Percentiles rank a stretch among this genome's conserved stretches.
Conservation (phyloP, 108 stramenopile genomes). For the Conticribra weissflogii region DNA sequence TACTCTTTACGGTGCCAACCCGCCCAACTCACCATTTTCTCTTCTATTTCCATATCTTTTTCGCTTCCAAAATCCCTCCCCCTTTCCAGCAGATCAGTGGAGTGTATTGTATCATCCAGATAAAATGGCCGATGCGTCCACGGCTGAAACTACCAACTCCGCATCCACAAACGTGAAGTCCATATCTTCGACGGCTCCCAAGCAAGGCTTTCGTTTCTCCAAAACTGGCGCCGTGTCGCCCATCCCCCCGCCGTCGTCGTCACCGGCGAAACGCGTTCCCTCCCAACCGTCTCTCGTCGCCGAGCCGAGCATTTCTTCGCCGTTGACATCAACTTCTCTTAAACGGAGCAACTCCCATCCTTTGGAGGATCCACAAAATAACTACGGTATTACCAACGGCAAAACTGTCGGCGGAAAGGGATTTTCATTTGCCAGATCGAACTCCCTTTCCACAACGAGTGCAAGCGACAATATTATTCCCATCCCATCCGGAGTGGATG, state of each 20-base stretch:
- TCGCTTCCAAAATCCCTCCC: no score
- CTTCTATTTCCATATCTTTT: no score
- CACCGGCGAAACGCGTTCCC: slow-evolving; percentile 11
- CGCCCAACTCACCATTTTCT: no score
- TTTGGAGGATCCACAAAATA: background rate
- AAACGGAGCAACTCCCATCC: background rate
- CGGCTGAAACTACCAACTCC: background rate
- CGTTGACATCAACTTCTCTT: background rate
- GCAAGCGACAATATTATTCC: background rate
- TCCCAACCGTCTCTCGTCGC: slow-evolving; percentile 25
- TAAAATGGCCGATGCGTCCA: background rate
- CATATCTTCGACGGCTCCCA: background rate
- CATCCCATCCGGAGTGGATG: slow-evolving; percentile 24
- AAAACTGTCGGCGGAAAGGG: background rate
- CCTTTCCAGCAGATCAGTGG: no score
- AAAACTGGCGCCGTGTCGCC: slow-evolving; percentile 28
- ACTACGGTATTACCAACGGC: background rate
- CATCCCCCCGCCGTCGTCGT: slow-evolving; percentile 17
- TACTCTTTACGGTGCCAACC: no score
- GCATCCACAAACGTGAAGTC: background rate
- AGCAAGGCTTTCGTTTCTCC: slow-evolving; percentile 34
- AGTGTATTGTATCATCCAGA: no score
- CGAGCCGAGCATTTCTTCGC: background rate
- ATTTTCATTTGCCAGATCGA: background rate
- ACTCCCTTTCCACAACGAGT: background rate